Base-by-base conservation (phyloP, 2,329 filamentous ascomycete genomes). In the Calcarisporium arbuscula region DNA sequence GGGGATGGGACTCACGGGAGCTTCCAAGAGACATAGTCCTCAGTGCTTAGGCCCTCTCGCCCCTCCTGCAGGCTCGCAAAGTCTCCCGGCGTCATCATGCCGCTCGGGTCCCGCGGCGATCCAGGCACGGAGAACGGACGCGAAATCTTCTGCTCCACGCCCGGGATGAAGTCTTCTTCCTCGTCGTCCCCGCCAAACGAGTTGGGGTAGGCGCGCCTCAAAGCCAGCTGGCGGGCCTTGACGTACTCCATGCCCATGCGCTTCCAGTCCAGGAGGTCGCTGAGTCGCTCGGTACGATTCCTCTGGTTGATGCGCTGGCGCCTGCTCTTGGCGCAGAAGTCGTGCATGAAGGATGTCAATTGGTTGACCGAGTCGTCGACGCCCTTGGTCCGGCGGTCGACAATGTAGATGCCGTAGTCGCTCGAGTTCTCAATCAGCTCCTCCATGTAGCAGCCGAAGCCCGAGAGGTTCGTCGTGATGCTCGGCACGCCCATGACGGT, bases 381-480 rank as follows among this genome's bases (percentile, higher is more conserved):
- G 19, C 89, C 90, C 74, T 96, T 96, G 66, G 79, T 84, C 31
- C 92, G 80, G 37, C 92, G 85, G 58, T 98, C 92, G 29, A 98
- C 89, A 59, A 98, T 96, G 70, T 96, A 96, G 63, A 98, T 96
- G 47, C 92, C 92, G 55, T 98, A 96, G 62, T 98, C 92, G 45
- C 84, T 85, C 26, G 90, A 94, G 63, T 96, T 96, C 64, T 96
- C 90, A 47, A 98, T 96, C 48, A 96, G 67, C 63, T 96, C 92
- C 62, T 98, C 92, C 92, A 98, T 98, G 62, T 98, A 96, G 64
- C 92, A 96, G 32, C 92, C 92, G 53, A 98, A 98, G 15, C 92
- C 92, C 6, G 92, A 96, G 28, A 98, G 68, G 62, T 98, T 98
- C 19, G 90, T 96, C 9, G 92, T 96, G 63, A 98, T 95, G 61